Evolutionary conservation across 202 grass and related monocot species (phyloP), one percentile per base, ranked within the genome.

Genomic region (Zizania palustris): DNA sequence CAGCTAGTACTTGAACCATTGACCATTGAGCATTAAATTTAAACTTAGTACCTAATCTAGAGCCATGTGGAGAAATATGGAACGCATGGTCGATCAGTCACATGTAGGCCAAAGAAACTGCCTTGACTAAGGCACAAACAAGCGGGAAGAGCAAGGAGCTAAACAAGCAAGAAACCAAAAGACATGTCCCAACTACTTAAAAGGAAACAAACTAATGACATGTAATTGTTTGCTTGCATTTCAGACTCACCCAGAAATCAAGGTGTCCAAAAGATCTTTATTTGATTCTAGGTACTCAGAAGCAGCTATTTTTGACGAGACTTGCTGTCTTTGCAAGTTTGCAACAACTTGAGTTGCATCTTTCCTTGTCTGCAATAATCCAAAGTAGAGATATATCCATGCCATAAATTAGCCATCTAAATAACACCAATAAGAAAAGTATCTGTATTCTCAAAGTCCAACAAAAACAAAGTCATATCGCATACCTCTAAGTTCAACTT

Each of bases 341-440:
- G 95, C 95, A 81, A 98, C 95, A 73, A 98, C 85, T 90, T 98
- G 95, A 80, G 95, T 92, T 78, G 91, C 91, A 87, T 98, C 95
- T 94, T 98, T 98, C 75, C 91, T 85, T 18, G 95, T 86, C 95
- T 98, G 82, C 40, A 94, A 86, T 34, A 82, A 69, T 73, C 50
- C 57, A 74, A 40, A 56, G 37, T 57, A 61, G 22, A 78, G 56
- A 80, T 63, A 50, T 65, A 58, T 62, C 36, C 63, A 62, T 69
- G 51, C 72, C 76, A 56, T 75, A 42, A 65, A 60, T 62, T 43
- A 65, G 4, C 37, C 18, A 40, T 69, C 49, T 71, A 63, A 70
- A 60, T 51, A 65, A 64, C 7, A 62, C 9, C 35, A 7, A 49
- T 13, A 74, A 46, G 21, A 65, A 70, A 37, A 51, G n/a, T 58